Evolutionary conservation across 805 yeast genomes (phyloP), one percentile per base, ranked within the genome.

Genomic region (Suhomyces sp.): DNA sequence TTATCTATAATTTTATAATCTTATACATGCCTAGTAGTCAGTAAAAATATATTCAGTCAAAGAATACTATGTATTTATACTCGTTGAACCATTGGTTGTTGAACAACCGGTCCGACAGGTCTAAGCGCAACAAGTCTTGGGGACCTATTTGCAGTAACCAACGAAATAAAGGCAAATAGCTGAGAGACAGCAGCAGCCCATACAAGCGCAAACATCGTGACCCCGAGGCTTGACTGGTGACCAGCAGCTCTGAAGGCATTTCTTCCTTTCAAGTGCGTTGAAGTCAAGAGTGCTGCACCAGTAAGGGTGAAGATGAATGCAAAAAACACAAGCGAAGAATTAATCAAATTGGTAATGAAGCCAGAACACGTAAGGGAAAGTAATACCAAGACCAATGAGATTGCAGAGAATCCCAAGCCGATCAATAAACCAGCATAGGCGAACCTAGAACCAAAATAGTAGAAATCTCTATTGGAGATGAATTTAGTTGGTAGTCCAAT

Each of bases 401-500:
- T 29, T 4, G 74, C 51, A 50, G 74, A 60, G 65, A 83, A 80
- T 3, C 83, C 77, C 72, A 77, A 81, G 6, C 79, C 80, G 50
- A 81, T 74, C 19, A 34, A 28, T 19, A 34, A 28, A 14, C 19
- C 20, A 13, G 28, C 31, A 9, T 34, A 34, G 23, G 25, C 36
- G 24, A 32, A 12, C 5, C 36, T 20, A 15, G 39, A 23, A 8
- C 35, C 25, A 32, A 31, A 36, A 33, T 16, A 30, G 39, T 17
- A 36, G 12, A 25, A 25, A 10, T 12, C 12, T 17, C 37, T 28
- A 19, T 22, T 18, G 17, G 6, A 2, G 10, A 10, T 12, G n/a
- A 34, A 34, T 13, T 12, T 23, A 9, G 10, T 4, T 6, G 37
- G 37, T 12, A 34, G 14, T 17, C 19, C 24, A 10, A 14, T 9